A percentile compares a stretch with the other conserved stretches of the same genome.
These are phyloP conservation scores for Aspergillus sp. DNA, from an alignment of 2,329 filamentous ascomycete genomes.

Conservation along the genomic window DNA sequence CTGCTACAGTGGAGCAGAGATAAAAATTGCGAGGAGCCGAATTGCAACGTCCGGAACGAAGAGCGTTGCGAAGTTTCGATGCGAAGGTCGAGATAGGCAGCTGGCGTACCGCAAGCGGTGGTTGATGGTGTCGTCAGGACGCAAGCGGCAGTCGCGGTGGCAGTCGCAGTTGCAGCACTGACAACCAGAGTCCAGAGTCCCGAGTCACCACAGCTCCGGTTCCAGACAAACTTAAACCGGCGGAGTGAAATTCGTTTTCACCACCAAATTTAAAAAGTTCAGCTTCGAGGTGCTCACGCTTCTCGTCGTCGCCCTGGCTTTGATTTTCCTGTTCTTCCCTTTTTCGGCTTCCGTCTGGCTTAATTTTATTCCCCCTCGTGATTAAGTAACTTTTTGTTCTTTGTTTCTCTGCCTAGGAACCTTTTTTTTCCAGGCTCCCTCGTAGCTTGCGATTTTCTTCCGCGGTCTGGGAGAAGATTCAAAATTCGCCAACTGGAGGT, in stretches of 20 bases:
- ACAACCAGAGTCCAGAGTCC: background rate
- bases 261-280: conserved; percentile 3
- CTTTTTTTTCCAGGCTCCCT: background rate
- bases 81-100: background rate
- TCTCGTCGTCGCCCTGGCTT: background rate
- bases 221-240: conserved; percentile 31
- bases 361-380: background rate
- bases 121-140: conserved; percentile 36
- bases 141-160: conserved; percentile 32
- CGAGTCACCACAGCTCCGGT: conserved; percentile 13
- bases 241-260: conserved; percentile 6
- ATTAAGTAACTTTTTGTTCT: conserved; percentile 4
- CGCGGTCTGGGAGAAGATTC: conserved; percentile 1
- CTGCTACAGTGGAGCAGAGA: conserved; percentile 25
- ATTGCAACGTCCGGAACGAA: conserved; percentile 5
- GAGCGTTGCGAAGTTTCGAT: background rate
- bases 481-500: conserved; percentile 11
- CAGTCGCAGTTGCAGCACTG: background rate
- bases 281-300: background rate
- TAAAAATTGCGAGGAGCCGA: background rate
- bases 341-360: background rate
- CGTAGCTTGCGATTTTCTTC: background rate
- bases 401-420: conserved; percentile 1
- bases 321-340: background rate
- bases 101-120: conserved; percentile 27